Percentiles rank a stretch among this genome's conserved stretches.
Conservation (phyloP, 1,284 basidiomycete species). For the Gomphus sp. region DNA sequence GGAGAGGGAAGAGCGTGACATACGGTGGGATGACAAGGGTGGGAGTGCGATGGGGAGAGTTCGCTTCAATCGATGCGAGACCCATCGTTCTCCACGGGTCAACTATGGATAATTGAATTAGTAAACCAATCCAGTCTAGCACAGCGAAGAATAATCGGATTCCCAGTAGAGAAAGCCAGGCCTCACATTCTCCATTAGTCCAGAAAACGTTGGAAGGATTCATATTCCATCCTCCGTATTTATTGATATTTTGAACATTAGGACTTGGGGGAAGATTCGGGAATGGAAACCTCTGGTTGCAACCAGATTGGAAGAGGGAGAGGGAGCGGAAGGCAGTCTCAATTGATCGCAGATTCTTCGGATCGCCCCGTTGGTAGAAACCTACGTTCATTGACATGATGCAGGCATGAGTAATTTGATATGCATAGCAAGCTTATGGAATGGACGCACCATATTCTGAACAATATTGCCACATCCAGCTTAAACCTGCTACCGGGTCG, state of each 20-base stretch:
- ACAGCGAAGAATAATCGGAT: background rate
- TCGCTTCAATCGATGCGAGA: constrained; percentile 37
- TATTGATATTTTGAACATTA: constrained; percentile 33
- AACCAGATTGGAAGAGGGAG: constrained; percentile 34
- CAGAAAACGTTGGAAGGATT: constrained; percentile 38
- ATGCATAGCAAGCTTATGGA: background rate
- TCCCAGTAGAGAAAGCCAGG: background rate
- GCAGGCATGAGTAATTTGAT: background rate
- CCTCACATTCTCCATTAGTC: constrained; percentile 39
- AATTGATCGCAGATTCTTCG: constrained; percentile 34
- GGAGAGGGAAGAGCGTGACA: constrained; percentile 7
- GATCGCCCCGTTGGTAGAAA: constrained; percentile 39
- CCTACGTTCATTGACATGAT: constrained; percentile 19
- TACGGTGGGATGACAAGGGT: constrained; percentile 30
- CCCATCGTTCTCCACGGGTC: constrained; percentile 48
- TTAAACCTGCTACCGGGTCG: constrained; percentile 26
- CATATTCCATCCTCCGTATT: constrained; percentile 44
- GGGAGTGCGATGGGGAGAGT: constrained; percentile 34
- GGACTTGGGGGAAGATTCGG: constrained; percentile 28
- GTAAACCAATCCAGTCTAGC: background rate
- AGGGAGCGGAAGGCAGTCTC: constrained; percentile 37
- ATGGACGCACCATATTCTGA: constrained; percentile 34
- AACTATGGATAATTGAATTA: constrained; percentile 21
- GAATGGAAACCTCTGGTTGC: constrained; percentile 27
- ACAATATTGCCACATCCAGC: constrained; percentile 45